A percentile compares a stretch with the other conserved stretches of the same genome.
phyloP scores from a whole-genome alignment of 192 early-diverging fungal species.

The Spizellomyces sp. region DNA sequence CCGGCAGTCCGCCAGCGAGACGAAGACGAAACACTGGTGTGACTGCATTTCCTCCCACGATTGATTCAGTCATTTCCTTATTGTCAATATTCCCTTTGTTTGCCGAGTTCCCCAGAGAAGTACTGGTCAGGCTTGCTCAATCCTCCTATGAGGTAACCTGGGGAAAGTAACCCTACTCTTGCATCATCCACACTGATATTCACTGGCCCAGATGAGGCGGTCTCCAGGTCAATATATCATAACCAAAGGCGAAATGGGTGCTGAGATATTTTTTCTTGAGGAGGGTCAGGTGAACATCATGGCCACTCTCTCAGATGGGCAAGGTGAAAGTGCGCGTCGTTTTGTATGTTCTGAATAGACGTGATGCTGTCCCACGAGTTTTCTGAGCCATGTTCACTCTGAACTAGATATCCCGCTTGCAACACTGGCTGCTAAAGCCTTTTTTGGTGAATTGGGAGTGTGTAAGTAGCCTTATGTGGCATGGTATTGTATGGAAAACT shows the following conservation, averaged over 20 bases:
- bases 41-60: not conserved
- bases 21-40: not conserved
- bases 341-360: too few relatives aligned
- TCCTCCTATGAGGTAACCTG: constrained; percentile 12
- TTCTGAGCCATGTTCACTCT: not conserved
- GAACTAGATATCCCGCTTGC: constrained; percentile 22
- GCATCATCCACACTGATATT: not conserved
- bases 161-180: not conserved
- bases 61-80: constrained; percentile 7
- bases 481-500: not conserved
- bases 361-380: too few relatives aligned
- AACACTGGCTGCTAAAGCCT: constrained; percentile 20
- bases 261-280: constrained; percentile 45
- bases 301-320: constrained; percentile 20
- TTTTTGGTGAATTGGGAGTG: constrained; percentile 49
- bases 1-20: too few relatives aligned
- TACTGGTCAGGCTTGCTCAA: constrained; percentile 18
- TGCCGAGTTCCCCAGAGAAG: constrained; percentile 33
- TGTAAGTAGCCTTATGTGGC: constrained; percentile 24
- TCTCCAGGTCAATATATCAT: constrained; percentile 38
- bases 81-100: constrained; percentile 45
- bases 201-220: constrained; percentile 26
- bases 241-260: constrained; percentile 42
- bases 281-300: constrained; percentile 42
- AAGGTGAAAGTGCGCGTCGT: not conserved